These are phyloP conservation scores for Coemansia sp. DNA, from an alignment of 192 early-diverging fungal genomes.

Conservation along the genomic window DNA sequence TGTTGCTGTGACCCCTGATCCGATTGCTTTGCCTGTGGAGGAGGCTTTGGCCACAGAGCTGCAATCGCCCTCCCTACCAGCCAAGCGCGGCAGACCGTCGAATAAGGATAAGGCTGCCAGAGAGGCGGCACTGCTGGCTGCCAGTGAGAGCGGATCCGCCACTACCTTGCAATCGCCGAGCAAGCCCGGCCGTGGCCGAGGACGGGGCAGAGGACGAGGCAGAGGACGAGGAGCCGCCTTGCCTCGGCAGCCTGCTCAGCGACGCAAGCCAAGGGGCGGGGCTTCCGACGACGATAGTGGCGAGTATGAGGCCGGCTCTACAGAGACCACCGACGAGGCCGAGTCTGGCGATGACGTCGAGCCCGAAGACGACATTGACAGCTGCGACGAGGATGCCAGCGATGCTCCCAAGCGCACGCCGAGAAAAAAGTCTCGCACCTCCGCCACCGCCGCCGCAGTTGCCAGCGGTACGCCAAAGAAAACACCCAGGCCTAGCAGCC, in stretches of 20 bases:
- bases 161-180: background rate
- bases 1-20: no score
- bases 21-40: background rate
- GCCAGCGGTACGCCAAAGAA: background rate
- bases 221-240: background rate
- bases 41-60: background rate
- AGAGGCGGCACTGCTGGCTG: background rate
- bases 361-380: background rate
- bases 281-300: background rate
- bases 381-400: background rate
- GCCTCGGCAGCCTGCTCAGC: background rate
- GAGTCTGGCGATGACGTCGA: background rate
- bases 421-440: background rate
- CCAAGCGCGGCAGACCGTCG: slow-evolving; percentile 10
- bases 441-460: background rate
- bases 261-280: background rate
- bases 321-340: background rate
- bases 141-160: background rate
- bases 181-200: slow-evolving; percentile 5
- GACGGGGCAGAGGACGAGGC: background rate
- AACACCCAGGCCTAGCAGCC: background rate
- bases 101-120: slow-evolving; percentile 2
- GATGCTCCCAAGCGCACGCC: background rate
- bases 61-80: background rate
- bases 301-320: background rate